Evolutionary conservation across 495 filamentous ascomycete species (phyloP).

Genomic region (Aspergillus nanangensis): DNA sequence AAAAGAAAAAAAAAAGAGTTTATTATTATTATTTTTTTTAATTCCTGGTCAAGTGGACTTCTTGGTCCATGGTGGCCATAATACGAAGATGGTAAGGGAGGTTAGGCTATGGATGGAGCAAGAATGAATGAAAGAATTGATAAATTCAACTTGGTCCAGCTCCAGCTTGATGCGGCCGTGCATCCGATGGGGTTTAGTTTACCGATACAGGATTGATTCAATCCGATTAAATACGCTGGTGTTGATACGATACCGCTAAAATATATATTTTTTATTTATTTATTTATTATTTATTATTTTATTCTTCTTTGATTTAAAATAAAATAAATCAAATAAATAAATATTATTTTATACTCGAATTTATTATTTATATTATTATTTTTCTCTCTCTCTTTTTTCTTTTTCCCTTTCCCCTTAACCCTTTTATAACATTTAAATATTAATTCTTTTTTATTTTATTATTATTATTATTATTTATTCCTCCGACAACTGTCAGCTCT

Average conservation of each 20-base stretch:
- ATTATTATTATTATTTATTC: conserved; percentile 17
- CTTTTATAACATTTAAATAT: conserved; percentile 7
- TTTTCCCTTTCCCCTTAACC: conserved; percentile 1
- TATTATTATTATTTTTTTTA: neutral
- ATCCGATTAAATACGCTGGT: too few relatives aligned
- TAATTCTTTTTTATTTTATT: neutral
- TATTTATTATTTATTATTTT: too few relatives aligned
- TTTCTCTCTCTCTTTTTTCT: conserved; percentile 1
- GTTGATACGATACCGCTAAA: too few relatives aligned
- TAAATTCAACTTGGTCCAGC: too few relatives aligned
- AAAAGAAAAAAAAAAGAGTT: conserved; percentile 7
- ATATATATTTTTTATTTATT: too few relatives aligned
- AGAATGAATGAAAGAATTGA: too few relatives aligned
- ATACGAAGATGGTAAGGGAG: too few relatives aligned
- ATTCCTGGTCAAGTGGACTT: neutral
- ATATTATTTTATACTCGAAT: conserved; percentile 4
- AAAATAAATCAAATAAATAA: conserved; percentile 1
- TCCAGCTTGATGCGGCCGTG: too few relatives aligned
- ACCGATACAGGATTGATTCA: too few relatives aligned
- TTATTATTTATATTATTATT: conserved; percentile 5
- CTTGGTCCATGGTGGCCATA: neutral
- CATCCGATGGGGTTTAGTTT: too few relatives aligned
- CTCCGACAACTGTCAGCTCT: conserved; percentile 42
- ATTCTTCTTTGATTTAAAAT: conserved; percentile 6
- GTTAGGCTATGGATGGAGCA: too few relatives aligned